Conservation (phyloP, 768 basidiomycete species). For the Lentinula detonsa region DNA sequence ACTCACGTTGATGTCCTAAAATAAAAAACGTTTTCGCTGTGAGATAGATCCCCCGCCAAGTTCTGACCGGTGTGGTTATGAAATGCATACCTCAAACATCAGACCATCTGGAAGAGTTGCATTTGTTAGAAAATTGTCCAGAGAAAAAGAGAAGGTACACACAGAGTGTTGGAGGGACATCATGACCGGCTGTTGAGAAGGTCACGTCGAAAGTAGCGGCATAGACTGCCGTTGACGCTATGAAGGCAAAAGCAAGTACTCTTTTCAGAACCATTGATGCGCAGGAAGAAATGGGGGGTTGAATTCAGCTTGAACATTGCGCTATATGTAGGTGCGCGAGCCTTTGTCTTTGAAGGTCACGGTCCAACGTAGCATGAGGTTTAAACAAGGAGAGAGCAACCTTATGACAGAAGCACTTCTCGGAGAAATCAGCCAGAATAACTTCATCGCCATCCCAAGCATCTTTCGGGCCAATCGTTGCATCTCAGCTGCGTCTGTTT, state of each 20-base stretch:
- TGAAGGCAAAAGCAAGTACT: not conserved
- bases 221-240: not conserved
- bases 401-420: not conserved
- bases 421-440: not conserved
- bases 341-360: not conserved
- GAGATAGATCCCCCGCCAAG: no score
- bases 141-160: not conserved
- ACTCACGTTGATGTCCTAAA: slow-evolving; percentile 58
- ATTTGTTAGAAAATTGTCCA: no score
- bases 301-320: not conserved
- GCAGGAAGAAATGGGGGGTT: not conserved
- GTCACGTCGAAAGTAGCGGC: not conserved
- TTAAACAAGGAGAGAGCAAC: not conserved
- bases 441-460: no score
- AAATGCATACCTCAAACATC: slow-evolving; percentile 53
- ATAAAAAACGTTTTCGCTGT: not conserved
- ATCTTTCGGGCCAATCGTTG: no score
- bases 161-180: not conserved
- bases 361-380: not conserved
- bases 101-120: slow-evolving; percentile 34
- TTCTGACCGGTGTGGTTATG: not conserved
- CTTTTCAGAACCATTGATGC: not conserved
- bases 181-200: not conserved
- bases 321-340: not conserved
- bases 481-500: no score